Base-by-base conservation (phyloP, 1,139 yeast species). In the Hanseniaspora uvarum region DNA sequence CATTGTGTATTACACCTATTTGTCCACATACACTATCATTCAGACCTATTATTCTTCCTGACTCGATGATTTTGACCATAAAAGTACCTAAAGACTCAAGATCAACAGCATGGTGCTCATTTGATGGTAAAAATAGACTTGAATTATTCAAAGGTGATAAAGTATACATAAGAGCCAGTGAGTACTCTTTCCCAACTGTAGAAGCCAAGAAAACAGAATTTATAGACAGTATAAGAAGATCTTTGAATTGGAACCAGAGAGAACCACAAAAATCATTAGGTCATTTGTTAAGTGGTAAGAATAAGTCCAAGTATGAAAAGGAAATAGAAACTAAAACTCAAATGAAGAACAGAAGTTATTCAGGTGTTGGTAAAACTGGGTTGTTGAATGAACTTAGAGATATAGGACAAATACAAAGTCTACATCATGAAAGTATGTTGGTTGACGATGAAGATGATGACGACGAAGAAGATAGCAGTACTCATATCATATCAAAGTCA, bases 1-100 rank as follows among this genome's bases (percentile, higher is more conserved):
- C 95, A 8, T 84, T 87, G 43, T 81, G 88, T 56, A 87, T 87
- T 2, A 87, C 96, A 0, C 96, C 96, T 0, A 86, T 87, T 57
- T 87, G 96, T 64, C 97, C 96, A 0, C 95, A 87, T 61, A 86
- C 95, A 0, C 72, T 87, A 46, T 85, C 94, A 4, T 87, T 87
- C 69, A 74, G 96, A 60, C 96, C 96, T 0, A 84, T 87, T 56
- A 72, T 87, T 56, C 71, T 87, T 33, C 96, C 96, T 0, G 95
- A 86, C 63, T 83, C 92, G 8, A 86, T 86, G 88, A 74, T 77
- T 39, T 70, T 87, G 57, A 83, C 79, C 61, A 84, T 87, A 2
- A 81, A 80, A 61, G 87, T 86, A 0, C 94, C 95, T 0, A 62
- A 68, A 43, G 70, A 78, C 45, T 79, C 86, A 55, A 69, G 95